phyloP scores from a whole-genome alignment of 2,329 filamentous ascomycete species.

The Curvularia sp. region DNA sequence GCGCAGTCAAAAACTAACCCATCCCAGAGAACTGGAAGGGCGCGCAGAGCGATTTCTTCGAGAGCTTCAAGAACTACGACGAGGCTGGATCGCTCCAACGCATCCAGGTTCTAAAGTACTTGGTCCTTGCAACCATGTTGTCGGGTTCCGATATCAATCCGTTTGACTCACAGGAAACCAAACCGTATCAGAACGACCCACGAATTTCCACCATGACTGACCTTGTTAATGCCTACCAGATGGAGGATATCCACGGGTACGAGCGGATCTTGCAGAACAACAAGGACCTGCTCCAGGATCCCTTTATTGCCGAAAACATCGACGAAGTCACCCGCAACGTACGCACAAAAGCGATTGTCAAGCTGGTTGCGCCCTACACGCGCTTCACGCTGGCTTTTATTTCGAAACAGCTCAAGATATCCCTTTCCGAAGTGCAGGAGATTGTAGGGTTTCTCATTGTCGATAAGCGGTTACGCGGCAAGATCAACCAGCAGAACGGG shows the following conservation, averaged over 20 bases:
- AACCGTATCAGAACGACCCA: constrained; percentile 95
- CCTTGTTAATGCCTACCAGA: constrained; percentile 93
- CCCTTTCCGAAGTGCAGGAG: constrained; percentile 85
- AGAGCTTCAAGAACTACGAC: constrained; percentile 98
- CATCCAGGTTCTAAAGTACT: constrained; percentile 96
- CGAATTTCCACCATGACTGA: constrained; percentile 97
- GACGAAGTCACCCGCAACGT: constrained; percentile 98
- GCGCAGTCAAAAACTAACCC: constrained; percentile 31
- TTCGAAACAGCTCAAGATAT: constrained; percentile 85
- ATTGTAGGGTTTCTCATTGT: constrained; percentile 95
- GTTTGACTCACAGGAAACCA: constrained; percentile 98
- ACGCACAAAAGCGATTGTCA: constrained; percentile 93
- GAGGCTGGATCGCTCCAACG: constrained; percentile 95
- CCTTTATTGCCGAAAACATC: constrained; percentile 98
- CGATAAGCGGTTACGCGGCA: constrained; percentile 83
- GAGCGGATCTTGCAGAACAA: constrained; percentile 87
- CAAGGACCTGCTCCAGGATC: constrained; percentile 85
- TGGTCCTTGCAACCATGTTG: constrained; percentile 95
- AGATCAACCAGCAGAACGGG: constrained; percentile 87
- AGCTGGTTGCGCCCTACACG: constrained; percentile 92
- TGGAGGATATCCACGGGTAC: constrained; percentile 91
- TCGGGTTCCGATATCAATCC: constrained; percentile 99
- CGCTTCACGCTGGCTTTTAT: constrained; percentile 89
- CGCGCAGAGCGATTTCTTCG: constrained; percentile 96
- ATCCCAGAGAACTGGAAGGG: constrained; percentile 89